phyloP scores from a whole-genome alignment of 2,329 filamentous ascomycete species.

The Lasiodiplodia sp. region DNA sequence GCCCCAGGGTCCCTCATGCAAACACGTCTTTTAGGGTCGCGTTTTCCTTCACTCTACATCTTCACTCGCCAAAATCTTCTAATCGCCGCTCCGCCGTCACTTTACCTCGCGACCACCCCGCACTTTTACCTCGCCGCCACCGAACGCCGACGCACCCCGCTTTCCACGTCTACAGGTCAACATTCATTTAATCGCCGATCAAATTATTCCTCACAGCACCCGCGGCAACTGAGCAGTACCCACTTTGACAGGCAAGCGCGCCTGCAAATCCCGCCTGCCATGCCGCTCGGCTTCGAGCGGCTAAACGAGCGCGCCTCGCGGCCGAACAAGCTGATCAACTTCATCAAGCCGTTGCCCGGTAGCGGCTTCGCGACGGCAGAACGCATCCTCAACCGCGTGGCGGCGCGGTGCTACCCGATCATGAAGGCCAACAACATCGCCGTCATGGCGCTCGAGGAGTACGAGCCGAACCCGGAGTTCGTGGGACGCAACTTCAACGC shows the following conservation, averaged over 20 bases:
- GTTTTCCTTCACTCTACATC: neutral
- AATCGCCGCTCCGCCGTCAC: neutral
- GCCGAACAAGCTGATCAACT: constrained; percentile 80
- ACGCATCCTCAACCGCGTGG: constrained; percentile 47
- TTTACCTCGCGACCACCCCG: neutral
- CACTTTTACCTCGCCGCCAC: neutral
- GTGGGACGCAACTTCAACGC: constrained; percentile 90
- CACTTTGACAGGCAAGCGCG: too few species aligned
- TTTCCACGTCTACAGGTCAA: neutral
- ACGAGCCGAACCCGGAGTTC: constrained; percentile 81
- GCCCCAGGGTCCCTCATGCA: neutral
- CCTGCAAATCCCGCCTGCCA: constrained; percentile 45
- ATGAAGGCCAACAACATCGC: constrained; percentile 56
- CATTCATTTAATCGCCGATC: neutral
- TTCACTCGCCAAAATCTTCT: constrained; percentile 1
- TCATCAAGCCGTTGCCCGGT: constrained; percentile 80
- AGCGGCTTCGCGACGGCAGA: constrained; percentile 46
- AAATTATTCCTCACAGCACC: neutral
- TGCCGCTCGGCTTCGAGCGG: constrained; percentile 81
- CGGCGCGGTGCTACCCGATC: constrained; percentile 75
- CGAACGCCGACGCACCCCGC: neutral
- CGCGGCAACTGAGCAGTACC: neutral
- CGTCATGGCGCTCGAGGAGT: constrained; percentile 73
- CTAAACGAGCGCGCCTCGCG: constrained; percentile 77
- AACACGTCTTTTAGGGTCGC: neutral